phyloP scores from a whole-genome alignment of 2,329 filamentous ascomycete genomes.

The Trichoderma oligosporum region DNA sequence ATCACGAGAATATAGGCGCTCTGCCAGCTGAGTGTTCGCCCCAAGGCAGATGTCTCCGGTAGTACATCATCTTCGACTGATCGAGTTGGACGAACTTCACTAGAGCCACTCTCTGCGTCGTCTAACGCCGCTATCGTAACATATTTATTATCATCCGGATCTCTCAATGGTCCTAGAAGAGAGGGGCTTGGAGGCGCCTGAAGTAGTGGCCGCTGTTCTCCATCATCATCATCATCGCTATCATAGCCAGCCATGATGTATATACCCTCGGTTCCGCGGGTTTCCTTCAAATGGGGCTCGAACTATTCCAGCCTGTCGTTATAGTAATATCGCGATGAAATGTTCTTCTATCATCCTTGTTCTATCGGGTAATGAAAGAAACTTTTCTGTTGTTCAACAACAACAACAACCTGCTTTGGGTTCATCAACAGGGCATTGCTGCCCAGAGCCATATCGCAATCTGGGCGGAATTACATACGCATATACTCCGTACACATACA shows the following conservation, averaged over 20 bases:
- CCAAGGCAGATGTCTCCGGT: conserved; percentile 55
- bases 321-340: not conserved
- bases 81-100: conserved; percentile 17
- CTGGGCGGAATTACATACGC: not conserved
- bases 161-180: not conserved
- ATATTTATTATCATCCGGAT: conserved; percentile 10
- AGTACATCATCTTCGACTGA: conserved; percentile 55
- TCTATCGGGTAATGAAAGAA: conserved; percentile 4
- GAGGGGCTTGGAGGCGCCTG: not conserved
- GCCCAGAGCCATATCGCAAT: conserved; percentile 12
- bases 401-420: not conserved
- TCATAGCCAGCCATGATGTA: conserved; percentile 14
- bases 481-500: not conserved
- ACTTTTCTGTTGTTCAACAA: not conserved
- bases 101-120: conserved; percentile 7
- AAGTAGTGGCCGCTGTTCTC: conserved; percentile 15
- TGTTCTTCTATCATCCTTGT: not conserved
- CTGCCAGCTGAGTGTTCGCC: conserved; percentile 58
- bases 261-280: not conserved
- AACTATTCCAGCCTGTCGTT: not conserved
- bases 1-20: conserved; percentile 65
- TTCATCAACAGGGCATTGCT: conserved; percentile 8
- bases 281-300: too few species aligned
- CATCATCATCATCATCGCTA: not conserved
- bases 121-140: not conserved